These are phyloP conservation scores for Solanum boliviense DNA, from an alignment of 257 asterid species.

Conservation along the genomic window DNA sequence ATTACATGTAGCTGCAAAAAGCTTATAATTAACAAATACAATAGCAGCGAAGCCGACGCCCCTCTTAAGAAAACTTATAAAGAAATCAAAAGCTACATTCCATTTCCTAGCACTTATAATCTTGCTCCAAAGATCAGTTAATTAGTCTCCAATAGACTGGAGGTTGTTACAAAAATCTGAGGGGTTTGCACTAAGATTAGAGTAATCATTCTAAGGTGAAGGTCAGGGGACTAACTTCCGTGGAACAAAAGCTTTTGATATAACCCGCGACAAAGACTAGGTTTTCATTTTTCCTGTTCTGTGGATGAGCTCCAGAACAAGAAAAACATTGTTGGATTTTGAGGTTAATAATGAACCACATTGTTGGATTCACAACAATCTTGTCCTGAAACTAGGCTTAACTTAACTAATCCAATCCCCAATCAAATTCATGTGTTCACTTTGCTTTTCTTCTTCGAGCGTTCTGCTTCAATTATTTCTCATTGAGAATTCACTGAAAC, in stretches of 20 bases:
- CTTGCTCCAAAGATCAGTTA: not conserved
- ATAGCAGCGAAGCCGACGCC: not conserved
- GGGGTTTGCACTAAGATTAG: not conserved
- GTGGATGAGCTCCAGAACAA: not conserved
- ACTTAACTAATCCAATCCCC: not conserved
- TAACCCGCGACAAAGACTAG: not conserved
- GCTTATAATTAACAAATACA: not conserved
- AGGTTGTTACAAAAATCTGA: not conserved
- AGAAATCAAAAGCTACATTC: not conserved
- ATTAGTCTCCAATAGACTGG: not conserved
- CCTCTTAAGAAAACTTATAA: not conserved
- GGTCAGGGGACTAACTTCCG: not conserved
- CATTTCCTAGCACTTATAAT: not conserved
- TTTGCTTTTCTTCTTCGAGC: not conserved
- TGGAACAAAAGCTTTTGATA: not conserved
- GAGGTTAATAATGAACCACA: not conserved
- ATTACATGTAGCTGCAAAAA: not conserved
- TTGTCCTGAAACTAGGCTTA: not conserved
- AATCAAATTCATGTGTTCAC: not conserved
- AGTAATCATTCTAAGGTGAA: not conserved
- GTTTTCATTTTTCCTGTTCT: not conserved
- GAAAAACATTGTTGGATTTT: not conserved
- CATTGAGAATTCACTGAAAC: not conserved
- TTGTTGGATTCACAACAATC: not conserved
- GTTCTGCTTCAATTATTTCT: not conserved